Conservation (phyloP, 345 rosid species). For the Raphanus raphanistrum region DNA sequence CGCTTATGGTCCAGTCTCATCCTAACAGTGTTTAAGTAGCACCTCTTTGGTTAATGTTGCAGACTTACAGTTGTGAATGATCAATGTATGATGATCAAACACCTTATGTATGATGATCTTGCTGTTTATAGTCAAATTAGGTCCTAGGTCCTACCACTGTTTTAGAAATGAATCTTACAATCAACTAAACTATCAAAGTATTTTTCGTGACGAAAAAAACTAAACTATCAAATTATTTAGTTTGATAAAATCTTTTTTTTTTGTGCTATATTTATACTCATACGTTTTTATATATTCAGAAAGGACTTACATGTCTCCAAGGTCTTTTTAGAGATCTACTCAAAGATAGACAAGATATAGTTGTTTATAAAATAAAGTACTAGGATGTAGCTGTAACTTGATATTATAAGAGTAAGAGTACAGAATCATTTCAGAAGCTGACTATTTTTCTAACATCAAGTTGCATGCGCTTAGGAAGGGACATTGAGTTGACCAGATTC, state of each 20-base stretch:
- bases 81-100: neutral
- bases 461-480: constrained; percentile 27
- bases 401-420: constrained; percentile 17
- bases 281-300: neutral
- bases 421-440: constrained; percentile 38
- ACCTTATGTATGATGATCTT: neutral
- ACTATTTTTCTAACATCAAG: constrained; percentile 35
- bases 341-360: constrained; percentile 27
- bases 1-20: neutral
- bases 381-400: constrained; percentile 31
- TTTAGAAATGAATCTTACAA: neutral
- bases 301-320: constrained; percentile 15
- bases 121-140: neutral
- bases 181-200: neutral
- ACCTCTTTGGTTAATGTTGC: neutral
- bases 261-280: neutral
- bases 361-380: constrained; percentile 24
- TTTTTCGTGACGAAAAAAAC: too few species aligned
- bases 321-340: neutral
- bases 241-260: neutral
- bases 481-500: constrained; percentile 32
- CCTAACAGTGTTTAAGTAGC: neutral
- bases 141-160: neutral
- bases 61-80: neutral
- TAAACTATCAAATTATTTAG: neutral